phyloP scores from a whole-genome alignment of 345 rosid genomes.

The thale cress (Arabidopsis thaliana) region DNA sequence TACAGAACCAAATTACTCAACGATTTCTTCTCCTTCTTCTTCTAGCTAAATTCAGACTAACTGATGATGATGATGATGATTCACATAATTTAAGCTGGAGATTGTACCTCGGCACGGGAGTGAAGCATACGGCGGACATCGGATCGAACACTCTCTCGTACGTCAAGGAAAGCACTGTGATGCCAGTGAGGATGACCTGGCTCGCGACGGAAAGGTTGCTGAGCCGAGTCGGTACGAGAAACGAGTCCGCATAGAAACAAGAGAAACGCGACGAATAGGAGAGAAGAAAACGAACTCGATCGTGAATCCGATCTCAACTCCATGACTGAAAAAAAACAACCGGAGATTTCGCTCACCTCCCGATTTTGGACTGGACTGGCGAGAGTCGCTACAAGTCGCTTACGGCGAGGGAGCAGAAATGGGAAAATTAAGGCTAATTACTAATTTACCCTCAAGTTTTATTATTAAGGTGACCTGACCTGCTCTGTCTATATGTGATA shows the following conservation, averaged over 20 bases:
- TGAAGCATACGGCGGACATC: slow-evolving; percentile 95
- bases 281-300: slow-evolving; percentile 11
- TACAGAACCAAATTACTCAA: slow-evolving; percentile 1
- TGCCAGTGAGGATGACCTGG: slow-evolving; percentile 99
- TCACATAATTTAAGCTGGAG: neutral
- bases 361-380: slow-evolving; percentile 36
- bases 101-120: slow-evolving; percentile 90
- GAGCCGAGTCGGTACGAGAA: slow-evolving; percentile 58
- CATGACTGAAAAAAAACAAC: slow-evolving; percentile 40
- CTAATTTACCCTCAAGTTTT: slow-evolving; percentile 36
- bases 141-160: slow-evolving; percentile 81
- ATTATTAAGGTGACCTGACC: too few species aligned
- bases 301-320: slow-evolving; percentile 43
- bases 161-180: slow-evolving; percentile 97
- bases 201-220: slow-evolving; percentile 82
- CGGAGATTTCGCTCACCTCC: slow-evolving; percentile 38
- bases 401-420: neutral
- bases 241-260: slow-evolving; percentile 49
- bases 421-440: neutral
- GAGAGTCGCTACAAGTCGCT: slow-evolving; percentile 32
- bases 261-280: slow-evolving; percentile 25
- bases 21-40: slow-evolving; percentile 8
- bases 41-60: slow-evolving; percentile 29
- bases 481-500: too few species aligned
- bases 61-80: slow-evolving; percentile 31